Percentiles rank a stretch among this genome's conserved stretches.
These are phyloP conservation scores for Sporothrix variecibatus DNA, from an alignment of 2,329 filamentous ascomycete species.

Conservation along the genomic window DNA sequence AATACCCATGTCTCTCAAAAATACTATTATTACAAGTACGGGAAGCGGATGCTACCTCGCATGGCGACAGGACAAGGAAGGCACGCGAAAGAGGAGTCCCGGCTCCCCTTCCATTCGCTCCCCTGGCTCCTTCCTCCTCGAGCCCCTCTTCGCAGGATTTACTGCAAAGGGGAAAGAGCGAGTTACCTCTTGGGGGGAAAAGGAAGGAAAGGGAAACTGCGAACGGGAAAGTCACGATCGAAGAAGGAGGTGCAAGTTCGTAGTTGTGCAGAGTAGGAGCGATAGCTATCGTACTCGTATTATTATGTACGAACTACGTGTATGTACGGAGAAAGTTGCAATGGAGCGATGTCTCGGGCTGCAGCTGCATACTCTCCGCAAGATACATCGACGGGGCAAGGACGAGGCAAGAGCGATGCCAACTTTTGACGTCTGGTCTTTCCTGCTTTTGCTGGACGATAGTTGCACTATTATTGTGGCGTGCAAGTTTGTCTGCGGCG, in stretches of 20 bases:
- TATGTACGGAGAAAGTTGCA: too few relatives aligned
- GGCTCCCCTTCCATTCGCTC: neutral
- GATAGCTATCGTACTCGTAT: neutral
- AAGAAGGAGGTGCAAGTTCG: neutral
- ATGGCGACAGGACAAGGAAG: slow-evolving; percentile 9
- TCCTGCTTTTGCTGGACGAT: neutral
- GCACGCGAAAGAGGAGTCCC: slow-evolving; percentile 17
- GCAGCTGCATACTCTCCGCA: too few relatives aligned
- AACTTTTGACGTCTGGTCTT: neutral
- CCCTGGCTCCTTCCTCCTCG: neutral
- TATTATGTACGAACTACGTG: too few relatives aligned
- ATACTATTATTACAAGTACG: slow-evolving; percentile 2
- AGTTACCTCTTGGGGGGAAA: neutral
- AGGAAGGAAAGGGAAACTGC: neutral
- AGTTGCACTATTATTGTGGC: neutral
- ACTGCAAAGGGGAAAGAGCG: neutral
- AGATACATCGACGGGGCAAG: too few relatives aligned
- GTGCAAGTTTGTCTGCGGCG: neutral
- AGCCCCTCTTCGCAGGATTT: neutral
- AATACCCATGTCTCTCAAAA: neutral
- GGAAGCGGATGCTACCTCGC: slow-evolving; percentile 22
- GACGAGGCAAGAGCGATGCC: neutral
- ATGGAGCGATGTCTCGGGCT: neutral
- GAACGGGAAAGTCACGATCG: neutral
- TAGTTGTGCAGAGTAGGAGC: neutral